Conservation (phyloP, 2,329 filamentous ascomycete genomes). For the Pseudogymnoascus sp. region DNA sequence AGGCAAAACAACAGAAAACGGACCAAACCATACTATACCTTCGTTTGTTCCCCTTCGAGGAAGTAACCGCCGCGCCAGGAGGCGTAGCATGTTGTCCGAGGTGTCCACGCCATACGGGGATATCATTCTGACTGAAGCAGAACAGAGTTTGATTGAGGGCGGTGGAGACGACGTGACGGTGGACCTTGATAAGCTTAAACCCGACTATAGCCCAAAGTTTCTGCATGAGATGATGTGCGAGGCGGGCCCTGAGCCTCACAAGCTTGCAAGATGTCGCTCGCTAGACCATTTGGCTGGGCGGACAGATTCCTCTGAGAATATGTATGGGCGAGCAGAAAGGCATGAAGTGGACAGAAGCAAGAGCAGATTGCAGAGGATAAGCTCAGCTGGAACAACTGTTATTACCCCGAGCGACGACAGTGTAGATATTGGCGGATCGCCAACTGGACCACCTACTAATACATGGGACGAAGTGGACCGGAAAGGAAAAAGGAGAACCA, state of each 20-base stretch:
- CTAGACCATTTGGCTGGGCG: neutral
- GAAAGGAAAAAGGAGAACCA: slow-evolving; percentile 18
- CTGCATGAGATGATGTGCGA: neutral
- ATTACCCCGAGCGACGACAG: slow-evolving; percentile 23
- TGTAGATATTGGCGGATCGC: slow-evolving; percentile 25
- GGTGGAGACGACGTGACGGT: neutral
- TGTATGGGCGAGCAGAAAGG: neutral
- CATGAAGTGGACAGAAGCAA: neutral
- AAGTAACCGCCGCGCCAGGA: slow-evolving; percentile 12
- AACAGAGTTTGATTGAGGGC: neutral
- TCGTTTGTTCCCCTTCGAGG: slow-evolving; percentile 15
- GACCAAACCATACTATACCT: neutral
- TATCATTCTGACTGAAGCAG: neutral
- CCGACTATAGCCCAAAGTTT: neutral
- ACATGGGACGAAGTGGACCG: slow-evolving; percentile 9
- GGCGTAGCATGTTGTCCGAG: slow-evolving; percentile 25
- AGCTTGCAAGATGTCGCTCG: neutral
- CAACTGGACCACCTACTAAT: slow-evolving; percentile 9
- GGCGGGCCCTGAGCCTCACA: neutral
- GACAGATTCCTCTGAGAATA: neutral
- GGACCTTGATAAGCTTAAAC: neutral
- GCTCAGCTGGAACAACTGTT: slow-evolving; percentile 26
- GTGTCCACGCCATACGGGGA: slow-evolving; percentile 21
- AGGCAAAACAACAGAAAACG: neutral
- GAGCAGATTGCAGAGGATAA: slow-evolving; percentile 19